Base-by-base conservation (phyloP, 2,329 filamentous ascomycete species). In the Colletotrichum salicis region DNA sequence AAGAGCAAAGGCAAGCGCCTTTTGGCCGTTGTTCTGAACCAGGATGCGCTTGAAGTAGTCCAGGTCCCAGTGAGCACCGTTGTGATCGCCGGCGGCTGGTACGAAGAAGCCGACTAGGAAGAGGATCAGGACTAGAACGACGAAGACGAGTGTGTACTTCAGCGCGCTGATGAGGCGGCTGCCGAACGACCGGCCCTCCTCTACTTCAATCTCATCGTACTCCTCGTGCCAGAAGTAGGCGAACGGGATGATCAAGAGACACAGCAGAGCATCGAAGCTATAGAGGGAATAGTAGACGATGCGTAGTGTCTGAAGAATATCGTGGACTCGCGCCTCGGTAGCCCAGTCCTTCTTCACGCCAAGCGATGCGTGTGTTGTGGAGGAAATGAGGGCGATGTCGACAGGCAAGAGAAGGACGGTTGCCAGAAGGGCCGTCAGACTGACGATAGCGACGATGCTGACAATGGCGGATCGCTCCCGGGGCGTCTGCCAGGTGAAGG, bases 141-240 rank as follows among this genome's bases (percentile, higher is more conserved):
- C 83, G 80, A 98, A 98, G 72, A 91, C 92, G 61, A 95, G 84
- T 0, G 96, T 98, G 84, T 98, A 98, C 83, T 97, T 97, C 79
- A 94, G 85, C 4, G 96, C 94, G n/a, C 91, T 91, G 88, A 91
- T 92, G 72, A 98, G 88, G 66, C 94, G 89, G 78, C 90, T 89
- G 7, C 86, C 87, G 70, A 92, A 82, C 2, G 93, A 92, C 79
- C 95, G 92, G 35, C 89, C 90, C 37, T 94, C 93, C 77, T 97
- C 94, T 41, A 92, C 88, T 73, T 95, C 95, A 24, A 96, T 92
- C 83, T 98, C 95, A 78, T 98, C 96, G 75, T 97, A 97, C 82
- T 98, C 96, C 81, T 99, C 96, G 78, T 97, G 96, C 91, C 93
- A 98, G 81, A 99, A 99, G 85, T 99, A 99, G 59, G 95, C 93